A percentile compares a stretch with the other conserved stretches of the same genome.
These are phyloP conservation scores for Candida nonsorbophila DNA, from an alignment of 805 yeast genomes.

Conservation along the genomic window DNA sequence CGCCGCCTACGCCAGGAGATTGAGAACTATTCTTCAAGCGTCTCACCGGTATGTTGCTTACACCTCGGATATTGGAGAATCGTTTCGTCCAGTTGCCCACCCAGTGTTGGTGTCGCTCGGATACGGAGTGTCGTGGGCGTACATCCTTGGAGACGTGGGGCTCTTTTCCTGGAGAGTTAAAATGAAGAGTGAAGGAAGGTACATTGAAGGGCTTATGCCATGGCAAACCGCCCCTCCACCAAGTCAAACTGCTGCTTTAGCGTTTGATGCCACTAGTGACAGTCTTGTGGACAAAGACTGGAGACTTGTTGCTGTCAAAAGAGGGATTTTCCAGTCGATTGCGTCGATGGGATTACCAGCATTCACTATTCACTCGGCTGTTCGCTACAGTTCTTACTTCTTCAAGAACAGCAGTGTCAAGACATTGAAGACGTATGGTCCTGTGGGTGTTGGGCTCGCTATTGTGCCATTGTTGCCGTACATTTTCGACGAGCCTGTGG, in stretches of 20 bases:
- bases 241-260: slow-evolving; percentile 31
- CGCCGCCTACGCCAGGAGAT: slow-evolving; percentile 76
- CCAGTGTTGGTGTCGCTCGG: slow-evolving; percentile 60
- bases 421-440: slow-evolving; percentile 58
- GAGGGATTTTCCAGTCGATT: slow-evolving; percentile 75
- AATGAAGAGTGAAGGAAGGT: slow-evolving; percentile 60
- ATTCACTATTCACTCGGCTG: slow-evolving; percentile 74
- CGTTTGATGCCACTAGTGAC: slow-evolving; percentile 15
- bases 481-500: slow-evolving; percentile 79
- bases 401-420: slow-evolving; percentile 52
- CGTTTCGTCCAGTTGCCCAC: slow-evolving; percentile 77
- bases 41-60: slow-evolving; percentile 82
- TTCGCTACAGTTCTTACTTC: slow-evolving; percentile 58
- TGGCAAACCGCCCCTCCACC: slow-evolving; percentile 49
- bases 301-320: slow-evolving; percentile 57
- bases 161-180: slow-evolving; percentile 70
- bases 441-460: slow-evolving; percentile 72
- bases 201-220: slow-evolving; percentile 56
- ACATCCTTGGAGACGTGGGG: slow-evolving; percentile 69
- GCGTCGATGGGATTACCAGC: slow-evolving; percentile 90
- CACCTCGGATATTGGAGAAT: slow-evolving; percentile 83
- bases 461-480: slow-evolving; percentile 76
- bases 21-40: slow-evolving; percentile 65
- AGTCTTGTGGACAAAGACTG: slow-evolving; percentile 53
- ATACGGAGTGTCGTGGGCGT: slow-evolving; percentile 73